Percentiles rank a stretch among this genome's conserved stretches.
Conservation (phyloP, 495 filamentous ascomycete genomes). For the Neurospora terricola region DNA sequence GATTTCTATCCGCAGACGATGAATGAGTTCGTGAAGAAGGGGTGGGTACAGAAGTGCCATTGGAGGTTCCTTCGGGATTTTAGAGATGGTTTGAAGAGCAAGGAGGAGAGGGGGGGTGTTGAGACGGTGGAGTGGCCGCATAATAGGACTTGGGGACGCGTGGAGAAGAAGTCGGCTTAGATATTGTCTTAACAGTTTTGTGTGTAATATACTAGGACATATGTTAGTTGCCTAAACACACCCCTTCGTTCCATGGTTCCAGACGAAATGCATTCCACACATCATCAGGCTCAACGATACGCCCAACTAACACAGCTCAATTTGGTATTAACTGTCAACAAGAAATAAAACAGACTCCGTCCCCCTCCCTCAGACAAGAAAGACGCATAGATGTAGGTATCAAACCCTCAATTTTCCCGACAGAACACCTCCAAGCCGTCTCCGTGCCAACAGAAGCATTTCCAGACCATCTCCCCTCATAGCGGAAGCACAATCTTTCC, state of each 20-base stretch:
- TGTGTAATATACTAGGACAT: not conserved
- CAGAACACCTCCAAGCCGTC: not conserved
- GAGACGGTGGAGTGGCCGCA: not conserved
- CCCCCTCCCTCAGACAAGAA: not conserved
- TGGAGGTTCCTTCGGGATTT: slow-evolving; percentile 53
- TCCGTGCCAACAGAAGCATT: not conserved
- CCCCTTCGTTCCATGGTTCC: not conserved
- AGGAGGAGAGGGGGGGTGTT: not conserved
- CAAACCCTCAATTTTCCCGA: not conserved
- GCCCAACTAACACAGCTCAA: not conserved
- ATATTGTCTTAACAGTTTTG: not conserved
- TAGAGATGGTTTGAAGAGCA: not conserved
- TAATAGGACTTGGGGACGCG: not conserved
- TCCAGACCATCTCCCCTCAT: not conserved
- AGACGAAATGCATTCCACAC: not conserved
- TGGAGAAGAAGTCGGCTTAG: not conserved
- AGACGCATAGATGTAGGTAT: not conserved
- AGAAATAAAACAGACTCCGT: not conserved
- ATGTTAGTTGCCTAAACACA: not conserved
- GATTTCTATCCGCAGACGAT: slow-evolving; percentile 42
- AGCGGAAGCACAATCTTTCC: not conserved
- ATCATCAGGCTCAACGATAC: not conserved
- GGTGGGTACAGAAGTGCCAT: slow-evolving; percentile 35
- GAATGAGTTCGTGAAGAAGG: slow-evolving; percentile 42
- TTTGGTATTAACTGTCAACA: not conserved